Evolutionary conservation across 1,284 basidiomycete species (phyloP), one percentile per base, ranked within the genome.

Genomic region (Trichosporon faecale): DNA sequence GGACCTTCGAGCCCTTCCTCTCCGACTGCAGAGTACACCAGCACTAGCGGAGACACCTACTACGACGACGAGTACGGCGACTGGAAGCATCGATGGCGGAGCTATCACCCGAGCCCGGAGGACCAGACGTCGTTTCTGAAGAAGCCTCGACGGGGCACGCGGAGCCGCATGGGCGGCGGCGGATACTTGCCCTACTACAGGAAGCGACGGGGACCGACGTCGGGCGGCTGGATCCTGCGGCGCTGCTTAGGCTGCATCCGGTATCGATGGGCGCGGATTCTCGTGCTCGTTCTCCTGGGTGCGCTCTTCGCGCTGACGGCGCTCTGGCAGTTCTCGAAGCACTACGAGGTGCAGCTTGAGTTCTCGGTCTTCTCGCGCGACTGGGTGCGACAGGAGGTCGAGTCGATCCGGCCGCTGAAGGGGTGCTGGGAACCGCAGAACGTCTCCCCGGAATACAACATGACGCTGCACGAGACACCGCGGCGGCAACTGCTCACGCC

Each of bases 291-390:
- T 2, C 25, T 49, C 18, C 23, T 67, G 27, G 21, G 31, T 5
- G 21, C 33, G n/a, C 29, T 52, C 5, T 11, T 35, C 29, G 33
- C n/a, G 40, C n/a, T 65, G 27, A 21, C 64, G 25, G 66, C 14
- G 18, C 14, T 89, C 35, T 70, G 89, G 61, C 67, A 87, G 21
- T 86, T 87, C 18, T 80, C 88, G 68, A 86, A 87, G 74, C 77
- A 87, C 33, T 93, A 89, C 84, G 91, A 95, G 79, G 87, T 91
- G 3, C 93, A 94, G 79, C 82, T 95, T 74, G 93, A 95, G 83
- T 84, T 94, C 25, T 86, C 89, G 27, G 87, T 92, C 75, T 94
- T 92, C 82, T 86, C 87, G 73, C 87, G 90, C 31, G 83, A 85
- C 63, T 95, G 94, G 93, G 86, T 94, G 40, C 81, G 86, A 69